Percentiles rank a stretch among this genome's conserved stretches.
phyloP scores from a whole-genome alignment of 73 alveolate species.

The Paramecium caudatum region DNA sequence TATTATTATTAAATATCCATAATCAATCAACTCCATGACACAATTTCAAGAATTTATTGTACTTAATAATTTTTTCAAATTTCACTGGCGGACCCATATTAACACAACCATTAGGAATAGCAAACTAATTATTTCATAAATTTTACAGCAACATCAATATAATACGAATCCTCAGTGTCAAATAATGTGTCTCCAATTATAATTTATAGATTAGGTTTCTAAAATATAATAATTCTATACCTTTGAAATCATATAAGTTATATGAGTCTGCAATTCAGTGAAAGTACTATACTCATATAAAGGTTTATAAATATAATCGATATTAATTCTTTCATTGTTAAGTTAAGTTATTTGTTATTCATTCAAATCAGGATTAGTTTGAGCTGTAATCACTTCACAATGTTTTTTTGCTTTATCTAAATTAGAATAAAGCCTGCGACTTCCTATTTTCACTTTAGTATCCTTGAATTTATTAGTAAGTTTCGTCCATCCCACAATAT shows the following conservation, averaged over 20 bases:
- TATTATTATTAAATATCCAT: background rate
- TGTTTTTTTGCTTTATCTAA: slow-evolving; percentile 19
- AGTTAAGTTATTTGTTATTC: slow-evolving; percentile 6
- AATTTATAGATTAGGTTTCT: slow-evolving; percentile 5
- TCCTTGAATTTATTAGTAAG: slow-evolving; percentile 46
- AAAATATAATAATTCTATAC: background rate
- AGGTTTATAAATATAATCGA: slow-evolving; percentile 32
- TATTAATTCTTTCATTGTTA: slow-evolving; percentile 45
- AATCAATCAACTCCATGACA: background rate
- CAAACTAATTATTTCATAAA: background rate
- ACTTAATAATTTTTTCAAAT: slow-evolving; percentile 49
- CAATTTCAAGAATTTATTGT: slow-evolving; percentile 23
- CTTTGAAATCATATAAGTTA: background rate
- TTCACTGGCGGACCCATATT: slow-evolving; percentile 34
- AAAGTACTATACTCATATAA: background rate
- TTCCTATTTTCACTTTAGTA: slow-evolving; percentile 35
- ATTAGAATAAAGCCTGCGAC: slow-evolving; percentile 48
- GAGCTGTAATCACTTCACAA: background rate
- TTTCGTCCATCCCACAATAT: slow-evolving; percentile 71
- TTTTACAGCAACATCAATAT: slow-evolving; percentile 51
- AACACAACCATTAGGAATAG: background rate
- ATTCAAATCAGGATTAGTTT: slow-evolving; percentile 50
- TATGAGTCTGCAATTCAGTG: background rate
- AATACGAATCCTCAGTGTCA: slow-evolving; percentile 53
- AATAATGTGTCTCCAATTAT: background rate